Base-by-base conservation (phyloP, 2,329 filamentous ascomycete species). In the Fusarium illudens region DNA sequence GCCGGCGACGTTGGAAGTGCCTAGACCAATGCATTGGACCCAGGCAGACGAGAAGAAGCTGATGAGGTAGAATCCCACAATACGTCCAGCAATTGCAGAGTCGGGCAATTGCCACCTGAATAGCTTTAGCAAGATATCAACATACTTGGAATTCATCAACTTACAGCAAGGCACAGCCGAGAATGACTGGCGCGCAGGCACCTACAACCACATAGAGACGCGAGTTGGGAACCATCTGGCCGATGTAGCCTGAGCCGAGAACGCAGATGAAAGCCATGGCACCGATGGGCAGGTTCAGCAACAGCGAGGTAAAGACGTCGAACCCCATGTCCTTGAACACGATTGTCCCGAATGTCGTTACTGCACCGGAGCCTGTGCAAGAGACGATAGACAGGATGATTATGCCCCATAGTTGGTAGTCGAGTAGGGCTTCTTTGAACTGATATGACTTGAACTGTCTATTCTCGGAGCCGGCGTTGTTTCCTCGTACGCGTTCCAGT, bases 271-370 rank as follows among this genome's bases (percentile, higher is more conserved):
- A 75, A 1, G 75, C 75, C 50, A 78, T 65, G 2, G 71, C 75
- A 4, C 76, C 75, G 17, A 76, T 76, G 10, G 76, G 76, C 10
- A 77, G 71, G 49, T 77, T 78, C 17, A 79, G 66, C 1, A 77
- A 65, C n/a, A 79, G 73, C 9, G 77, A 75, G 32, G 75, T 62
- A 36, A 77, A 74, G 30, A 68, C 68, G 15, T 72, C 72, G 53
- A 79, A 79, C 1, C 77, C 77, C 72, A 80, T 78, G 22, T 72
- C 72, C 27, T 76, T 75, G 58, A 80, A 72, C 4, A 77, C 75
- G 5, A 78, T 74, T 11, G 76, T 71, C 4, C 75, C 74, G 52
- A 78, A 78, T 3, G 72, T 72, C 13, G 70, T 73, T 10, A 78
- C 64, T 3, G 72, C 74, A 13, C 73, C 75, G 2, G 75, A 75